Conservation (phyloP, 2,329 filamentous ascomycete genomes). For the Colletotrichum tofieldiae region DNA sequence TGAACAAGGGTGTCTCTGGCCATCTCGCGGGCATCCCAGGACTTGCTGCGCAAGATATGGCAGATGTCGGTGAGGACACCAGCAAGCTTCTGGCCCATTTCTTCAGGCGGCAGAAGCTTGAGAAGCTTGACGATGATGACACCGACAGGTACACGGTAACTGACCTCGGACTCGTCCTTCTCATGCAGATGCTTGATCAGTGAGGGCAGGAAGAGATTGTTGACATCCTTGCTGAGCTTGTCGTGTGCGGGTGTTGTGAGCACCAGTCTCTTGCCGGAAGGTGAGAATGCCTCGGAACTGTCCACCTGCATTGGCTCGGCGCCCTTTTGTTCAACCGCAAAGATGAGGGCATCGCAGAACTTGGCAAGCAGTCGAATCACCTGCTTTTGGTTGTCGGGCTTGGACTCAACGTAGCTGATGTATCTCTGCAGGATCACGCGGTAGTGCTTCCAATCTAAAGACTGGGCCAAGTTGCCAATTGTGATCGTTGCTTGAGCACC, state of each 20-base stretch:
- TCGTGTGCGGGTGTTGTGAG: constrained; percentile 76
- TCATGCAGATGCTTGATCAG: constrained; percentile 90
- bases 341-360: constrained; percentile 82
- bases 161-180: constrained; percentile 95
- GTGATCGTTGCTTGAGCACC: constrained; percentile 89
- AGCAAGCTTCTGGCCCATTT: constrained; percentile 83
- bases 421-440: constrained; percentile 88
- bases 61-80: constrained; percentile 92
- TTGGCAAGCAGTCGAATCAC: constrained; percentile 86
- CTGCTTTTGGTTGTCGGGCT: constrained; percentile 87
- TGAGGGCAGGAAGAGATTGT: constrained; percentile 82
- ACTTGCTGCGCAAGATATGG: constrained; percentile 91
- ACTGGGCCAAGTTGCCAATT: constrained; percentile 81
- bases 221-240: constrained; percentile 81
- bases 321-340: constrained; percentile 60
- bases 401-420: constrained; percentile 84
- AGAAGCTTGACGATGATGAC: constrained; percentile 91
- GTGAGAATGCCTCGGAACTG: constrained; percentile 45
- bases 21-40: constrained; percentile 91
- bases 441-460: constrained; percentile 92
- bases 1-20: constrained; percentile 89
- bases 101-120: constrained; percentile 80
- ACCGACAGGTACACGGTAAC: constrained; percentile 90
- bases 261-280: constrained; percentile 65
- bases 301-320: constrained; percentile 62